Evolutionary conservation across 805 yeast genomes (phyloP).

Genomic region (Lipomyces lipofer): DNA sequence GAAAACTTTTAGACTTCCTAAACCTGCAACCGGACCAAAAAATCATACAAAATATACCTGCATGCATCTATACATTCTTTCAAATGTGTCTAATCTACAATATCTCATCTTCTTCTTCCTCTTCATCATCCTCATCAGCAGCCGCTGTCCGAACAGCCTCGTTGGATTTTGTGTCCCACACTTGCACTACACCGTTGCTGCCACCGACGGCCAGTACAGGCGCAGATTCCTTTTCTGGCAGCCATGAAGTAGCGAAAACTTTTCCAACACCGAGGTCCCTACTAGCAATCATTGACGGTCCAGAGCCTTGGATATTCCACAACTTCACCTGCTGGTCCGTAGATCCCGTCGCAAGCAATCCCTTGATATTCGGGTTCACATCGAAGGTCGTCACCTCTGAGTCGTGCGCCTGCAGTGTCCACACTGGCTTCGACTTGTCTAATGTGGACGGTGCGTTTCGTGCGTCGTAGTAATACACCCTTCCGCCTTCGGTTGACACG

Average conservation of each 20-base stretch:
- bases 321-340: slow-evolving; percentile 82
- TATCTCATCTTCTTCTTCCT: slow-evolving; percentile 47
- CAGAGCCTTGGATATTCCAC: slow-evolving; percentile 67
- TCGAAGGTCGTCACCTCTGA: slow-evolving; percentile 84
- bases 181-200: slow-evolving; percentile 74
- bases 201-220: slow-evolving; percentile 79
- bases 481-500: slow-evolving; percentile 91
- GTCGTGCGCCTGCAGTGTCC: slow-evolving; percentile 98
- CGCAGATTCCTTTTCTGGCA: slow-evolving; percentile 83
- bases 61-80: not conserved
- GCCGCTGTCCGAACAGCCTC: slow-evolving; percentile 71
- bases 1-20: slow-evolving; percentile 44
- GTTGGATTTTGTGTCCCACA: slow-evolving; percentile 91
- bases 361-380: slow-evolving; percentile 64
- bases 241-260: slow-evolving; percentile 78
- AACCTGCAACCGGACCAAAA: too few species aligned
- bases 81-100: not conserved
- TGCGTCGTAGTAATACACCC: slow-evolving; percentile 84
- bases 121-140: slow-evolving; percentile 58
- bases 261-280: slow-evolving; percentile 95
- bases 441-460: slow-evolving; percentile 44
- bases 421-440: slow-evolving; percentile 62
- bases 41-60: not conserved
- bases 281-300: slow-evolving; percentile 85
- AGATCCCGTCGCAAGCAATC: slow-evolving; percentile 81